Evolutionary conservation across 2,329 filamentous ascomycete species (phyloP).

Genomic region (Plenodomus biglobosus): DNA sequence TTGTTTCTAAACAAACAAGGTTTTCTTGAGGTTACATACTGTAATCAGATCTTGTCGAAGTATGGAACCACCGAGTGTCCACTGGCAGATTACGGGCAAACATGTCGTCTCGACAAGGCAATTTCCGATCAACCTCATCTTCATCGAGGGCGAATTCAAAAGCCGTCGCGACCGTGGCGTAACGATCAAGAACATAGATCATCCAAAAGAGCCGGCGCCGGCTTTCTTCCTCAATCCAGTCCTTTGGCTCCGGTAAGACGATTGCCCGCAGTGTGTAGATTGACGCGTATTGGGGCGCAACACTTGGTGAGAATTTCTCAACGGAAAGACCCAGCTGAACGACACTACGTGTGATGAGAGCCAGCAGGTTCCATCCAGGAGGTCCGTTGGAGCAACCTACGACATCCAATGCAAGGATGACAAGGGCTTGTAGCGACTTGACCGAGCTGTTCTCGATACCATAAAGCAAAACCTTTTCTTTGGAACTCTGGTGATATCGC

Average conservation of each 20-base stretch:
- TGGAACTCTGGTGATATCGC: constrained; percentile 77
- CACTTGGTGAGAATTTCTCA: constrained; percentile 75
- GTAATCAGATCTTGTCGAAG: constrained; percentile 57
- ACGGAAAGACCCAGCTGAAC: constrained; percentile 85
- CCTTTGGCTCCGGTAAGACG: constrained; percentile 77
- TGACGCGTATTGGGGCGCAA: constrained; percentile 77
- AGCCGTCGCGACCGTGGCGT: constrained; percentile 85
- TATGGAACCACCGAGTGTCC: constrained; percentile 78
- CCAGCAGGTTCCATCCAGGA: constrained; percentile 88
- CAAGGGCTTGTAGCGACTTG: constrained; percentile 81
- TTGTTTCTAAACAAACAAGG: background rate
- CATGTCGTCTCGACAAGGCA: constrained; percentile 85
- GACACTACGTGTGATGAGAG: constrained; percentile 82
- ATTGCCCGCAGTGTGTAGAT: constrained; percentile 88
- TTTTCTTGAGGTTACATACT: constrained; percentile 32
- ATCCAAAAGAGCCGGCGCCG: constrained; percentile 88
- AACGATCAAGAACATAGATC: constrained; percentile 86
- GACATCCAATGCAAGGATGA: constrained; percentile 82
- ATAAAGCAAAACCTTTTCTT: constrained; percentile 83
- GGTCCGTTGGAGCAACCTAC: constrained; percentile 86
- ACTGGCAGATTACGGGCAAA: constrained; percentile 83
- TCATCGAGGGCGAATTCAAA: constrained; percentile 91
- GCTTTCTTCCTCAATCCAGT: constrained; percentile 89
- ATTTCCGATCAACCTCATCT: constrained; percentile 81
- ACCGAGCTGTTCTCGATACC: constrained; percentile 89